phyloP scores from a whole-genome alignment of 2,329 filamentous ascomycete genomes.

The Hortaea werneckii region DNA sequence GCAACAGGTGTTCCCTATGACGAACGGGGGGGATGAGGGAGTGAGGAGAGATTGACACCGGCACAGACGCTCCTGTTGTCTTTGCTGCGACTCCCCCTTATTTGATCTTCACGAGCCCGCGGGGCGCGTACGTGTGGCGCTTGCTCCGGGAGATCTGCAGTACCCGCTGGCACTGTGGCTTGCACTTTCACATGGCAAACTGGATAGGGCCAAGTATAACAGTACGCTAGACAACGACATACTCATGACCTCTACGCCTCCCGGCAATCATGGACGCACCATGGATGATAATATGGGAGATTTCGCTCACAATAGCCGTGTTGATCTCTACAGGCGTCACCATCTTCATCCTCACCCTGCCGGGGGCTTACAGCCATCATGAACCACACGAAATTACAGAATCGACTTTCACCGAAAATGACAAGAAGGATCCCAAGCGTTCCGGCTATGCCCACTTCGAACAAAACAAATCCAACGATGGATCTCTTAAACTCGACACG shows the following conservation, averaged over 20 bases:
- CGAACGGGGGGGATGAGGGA: background rate
- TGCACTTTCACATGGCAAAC: background rate
- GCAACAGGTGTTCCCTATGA: too few relatives aligned
- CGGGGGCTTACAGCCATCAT: conserved; percentile 41
- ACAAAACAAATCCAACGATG: conserved; percentile 13
- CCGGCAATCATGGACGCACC: background rate
- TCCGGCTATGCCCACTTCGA: conserved; percentile 24
- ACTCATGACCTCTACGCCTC: background rate
- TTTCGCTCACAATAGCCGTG: conserved; percentile 32
- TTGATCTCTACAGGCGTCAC: conserved; percentile 38
- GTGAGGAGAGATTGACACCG: background rate
- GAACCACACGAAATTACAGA: conserved; percentile 16
- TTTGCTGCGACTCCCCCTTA: background rate
- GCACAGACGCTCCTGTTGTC: background rate
- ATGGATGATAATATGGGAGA: conserved; percentile 23
- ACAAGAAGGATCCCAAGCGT: conserved; percentile 14
- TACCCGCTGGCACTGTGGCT: background rate
- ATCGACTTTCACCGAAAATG: conserved; percentile 19
- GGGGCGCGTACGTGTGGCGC: background rate
- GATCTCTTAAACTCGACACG: conserved; percentile 29
- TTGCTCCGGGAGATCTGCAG: background rate
- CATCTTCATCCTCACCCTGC: conserved; percentile 41
- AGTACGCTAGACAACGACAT: background rate
- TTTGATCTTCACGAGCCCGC: background rate
- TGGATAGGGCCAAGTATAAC: too few relatives aligned